These are phyloP conservation scores for Heracleum sosnowskyi DNA, from an alignment of 129 eudicot species.

Conservation along the genomic window DNA sequence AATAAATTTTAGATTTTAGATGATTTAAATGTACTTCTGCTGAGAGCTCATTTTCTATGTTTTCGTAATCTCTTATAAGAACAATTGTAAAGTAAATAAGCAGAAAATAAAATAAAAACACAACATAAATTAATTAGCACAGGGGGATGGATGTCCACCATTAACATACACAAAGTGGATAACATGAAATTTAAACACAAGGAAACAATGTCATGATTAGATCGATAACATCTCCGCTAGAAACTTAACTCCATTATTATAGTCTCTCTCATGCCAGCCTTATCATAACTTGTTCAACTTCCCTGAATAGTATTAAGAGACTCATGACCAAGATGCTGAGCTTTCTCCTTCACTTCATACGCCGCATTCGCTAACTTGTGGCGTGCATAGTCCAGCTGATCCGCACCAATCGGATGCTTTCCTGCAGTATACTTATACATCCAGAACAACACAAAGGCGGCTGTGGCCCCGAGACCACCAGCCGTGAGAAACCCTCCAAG, in stretches of 20 bases:
- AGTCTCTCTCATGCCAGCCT: no score
- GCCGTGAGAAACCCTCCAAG: slow-evolving; percentile 33
- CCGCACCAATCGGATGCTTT: slow-evolving; percentile 56
- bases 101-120: not conserved
- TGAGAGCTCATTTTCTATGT: no score
- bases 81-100: no score
- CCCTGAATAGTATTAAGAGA: slow-evolving; percentile 3
- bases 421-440: slow-evolving; percentile 49
- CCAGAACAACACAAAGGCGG: slow-evolving; percentile 40
- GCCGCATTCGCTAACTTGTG: slow-evolving; percentile 43
- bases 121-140: not conserved
- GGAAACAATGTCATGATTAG: not conserved
- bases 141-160: not conserved
- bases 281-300: not conserved
- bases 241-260: no score
- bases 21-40: no score
- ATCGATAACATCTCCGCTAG: not conserved
- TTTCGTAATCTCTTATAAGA: no score
- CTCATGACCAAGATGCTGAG: slow-evolving; percentile 30
- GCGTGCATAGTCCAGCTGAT: slow-evolving; percentile 26
- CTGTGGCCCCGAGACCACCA: slow-evolving; percentile 38
- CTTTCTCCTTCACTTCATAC: slow-evolving; percentile 34
- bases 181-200: not conserved
- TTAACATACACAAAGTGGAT: not conserved
- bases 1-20: not conserved